Evolutionary conservation across 2,329 filamentous ascomycete species (phyloP).

Genomic region (Aureobasidium pullulans): DNA sequence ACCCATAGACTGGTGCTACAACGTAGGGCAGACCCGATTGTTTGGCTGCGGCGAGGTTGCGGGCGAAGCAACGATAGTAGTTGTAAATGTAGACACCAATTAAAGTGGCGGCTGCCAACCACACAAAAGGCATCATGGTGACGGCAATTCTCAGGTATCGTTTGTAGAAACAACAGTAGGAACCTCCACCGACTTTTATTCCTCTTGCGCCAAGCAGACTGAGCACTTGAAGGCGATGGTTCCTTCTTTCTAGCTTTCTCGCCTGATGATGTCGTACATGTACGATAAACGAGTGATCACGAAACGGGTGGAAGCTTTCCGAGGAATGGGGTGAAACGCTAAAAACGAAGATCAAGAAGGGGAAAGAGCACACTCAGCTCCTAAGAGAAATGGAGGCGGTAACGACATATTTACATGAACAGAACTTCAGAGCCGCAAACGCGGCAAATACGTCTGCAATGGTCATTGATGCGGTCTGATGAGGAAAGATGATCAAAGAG

Average conservation of each 20-base stretch:
- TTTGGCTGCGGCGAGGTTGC: slow-evolving; percentile 38
- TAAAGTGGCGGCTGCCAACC: slow-evolving; percentile 24
- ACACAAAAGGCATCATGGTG: slow-evolving; percentile 24
- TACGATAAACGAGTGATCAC: slow-evolving; percentile 6
- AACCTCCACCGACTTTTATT: background rate
- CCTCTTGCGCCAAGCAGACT: background rate
- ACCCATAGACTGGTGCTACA: slow-evolving; percentile 36
- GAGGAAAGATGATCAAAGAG: background rate
- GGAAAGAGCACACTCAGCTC: background rate
- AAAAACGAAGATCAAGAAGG: background rate
- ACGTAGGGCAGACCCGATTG: slow-evolving; percentile 40
- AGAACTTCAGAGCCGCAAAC: background rate
- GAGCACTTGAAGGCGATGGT: background rate
- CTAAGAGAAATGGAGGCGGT: background rate
- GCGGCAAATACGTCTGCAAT: background rate
- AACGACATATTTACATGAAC: background rate
- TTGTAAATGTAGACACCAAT: slow-evolving; percentile 28
- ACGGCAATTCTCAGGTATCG: background rate
- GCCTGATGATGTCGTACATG: slow-evolving; percentile 9
- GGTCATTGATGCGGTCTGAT: slow-evolving; percentile 5
- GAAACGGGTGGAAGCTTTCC: background rate
- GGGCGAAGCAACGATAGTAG: slow-evolving; percentile 30
- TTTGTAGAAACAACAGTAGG: background rate
- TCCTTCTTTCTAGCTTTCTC: background rate
- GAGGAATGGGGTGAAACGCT: slow-evolving; percentile 7